Evolutionary conservation across 129 eudicot genomes (phyloP).

Genomic region (Ambrosia trifida): DNA sequence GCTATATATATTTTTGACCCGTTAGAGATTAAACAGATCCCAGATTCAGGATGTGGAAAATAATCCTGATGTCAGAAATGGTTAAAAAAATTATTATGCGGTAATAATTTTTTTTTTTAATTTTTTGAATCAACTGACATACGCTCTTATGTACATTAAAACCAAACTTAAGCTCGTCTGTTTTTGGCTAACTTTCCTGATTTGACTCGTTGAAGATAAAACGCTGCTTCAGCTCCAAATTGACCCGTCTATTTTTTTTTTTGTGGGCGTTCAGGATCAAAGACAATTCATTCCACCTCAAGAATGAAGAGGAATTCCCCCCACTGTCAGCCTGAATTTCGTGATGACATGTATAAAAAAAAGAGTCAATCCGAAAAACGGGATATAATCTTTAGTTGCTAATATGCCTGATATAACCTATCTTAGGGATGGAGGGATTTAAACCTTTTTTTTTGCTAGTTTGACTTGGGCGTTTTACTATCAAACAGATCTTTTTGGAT

Average conservation of each 20-base stretch:
- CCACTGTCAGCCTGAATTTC: conserved; percentile 56
- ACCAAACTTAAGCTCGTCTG: background rate
- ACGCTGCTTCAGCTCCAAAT: background rate
- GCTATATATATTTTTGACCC: background rate
- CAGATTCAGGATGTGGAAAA: background rate
- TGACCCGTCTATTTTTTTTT: background rate
- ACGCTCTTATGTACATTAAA: no score
- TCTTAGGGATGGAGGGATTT: conserved; percentile 32
- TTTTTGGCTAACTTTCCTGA: background rate
- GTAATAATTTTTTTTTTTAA: background rate
- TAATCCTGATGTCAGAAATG: background rate
- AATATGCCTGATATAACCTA: conserved; percentile 33
- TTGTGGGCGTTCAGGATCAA: conserved; percentile 47
- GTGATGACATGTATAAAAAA: conserved; percentile 32
- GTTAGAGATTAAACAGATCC: background rate
- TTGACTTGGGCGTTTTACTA: conserved; percentile 17
- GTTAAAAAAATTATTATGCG: background rate
- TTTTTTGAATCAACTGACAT: background rate
- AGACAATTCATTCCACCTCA: conserved; percentile 52
- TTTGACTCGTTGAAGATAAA: background rate
- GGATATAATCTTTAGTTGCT: conserved; percentile 34
- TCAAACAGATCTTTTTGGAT: conserved; percentile 16
- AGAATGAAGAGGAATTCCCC: conserved; percentile 88
- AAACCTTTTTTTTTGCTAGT: conserved; percentile 28
- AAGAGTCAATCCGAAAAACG: conserved; percentile 30